phyloP scores from a whole-genome alignment of 495 filamentous ascomycete genomes.

The Hyphodiscus hymeniophilus region DNA sequence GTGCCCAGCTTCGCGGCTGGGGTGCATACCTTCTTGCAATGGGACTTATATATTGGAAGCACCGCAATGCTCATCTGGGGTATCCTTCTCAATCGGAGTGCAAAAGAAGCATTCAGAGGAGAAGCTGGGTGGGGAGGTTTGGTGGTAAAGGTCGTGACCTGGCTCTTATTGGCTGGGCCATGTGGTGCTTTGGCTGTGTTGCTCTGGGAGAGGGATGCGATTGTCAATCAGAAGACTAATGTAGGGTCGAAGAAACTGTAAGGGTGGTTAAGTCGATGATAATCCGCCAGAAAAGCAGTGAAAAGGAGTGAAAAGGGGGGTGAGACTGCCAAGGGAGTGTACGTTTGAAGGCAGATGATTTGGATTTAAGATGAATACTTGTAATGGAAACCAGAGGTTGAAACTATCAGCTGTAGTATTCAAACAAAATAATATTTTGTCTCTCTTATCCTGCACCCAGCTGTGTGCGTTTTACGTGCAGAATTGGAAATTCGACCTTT shows the following conservation, averaged over 20 bases:
- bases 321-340: too few species aligned
- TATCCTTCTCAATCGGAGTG: conserved; percentile 34
- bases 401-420: too few species aligned
- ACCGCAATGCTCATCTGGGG: conserved; percentile 47
- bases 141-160: conserved; percentile 31
- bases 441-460: too few species aligned
- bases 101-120: conserved; percentile 28
- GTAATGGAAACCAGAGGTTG: too few species aligned
- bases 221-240: conserved; percentile 27
- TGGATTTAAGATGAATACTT: too few species aligned
- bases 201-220: conserved; percentile 50
- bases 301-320: too few species aligned
- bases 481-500: too few species aligned
- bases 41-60: conserved; percentile 49
- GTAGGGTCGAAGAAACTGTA: conserved; percentile 10
- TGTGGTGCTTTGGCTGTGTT: conserved; percentile 40
- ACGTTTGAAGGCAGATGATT: too few species aligned
- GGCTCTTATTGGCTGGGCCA: conserved; percentile 41
- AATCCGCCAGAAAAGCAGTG: too few species aligned
- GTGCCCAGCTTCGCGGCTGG: conserved; percentile 39
- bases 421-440: too few species aligned
- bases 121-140: conserved; percentile 23
- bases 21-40: conserved; percentile 46
- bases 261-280: neutral
- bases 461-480: too few species aligned